phyloP scores from a whole-genome alignment of 352 stramenopile species.

The Poterioochromonas sp. region DNA sequence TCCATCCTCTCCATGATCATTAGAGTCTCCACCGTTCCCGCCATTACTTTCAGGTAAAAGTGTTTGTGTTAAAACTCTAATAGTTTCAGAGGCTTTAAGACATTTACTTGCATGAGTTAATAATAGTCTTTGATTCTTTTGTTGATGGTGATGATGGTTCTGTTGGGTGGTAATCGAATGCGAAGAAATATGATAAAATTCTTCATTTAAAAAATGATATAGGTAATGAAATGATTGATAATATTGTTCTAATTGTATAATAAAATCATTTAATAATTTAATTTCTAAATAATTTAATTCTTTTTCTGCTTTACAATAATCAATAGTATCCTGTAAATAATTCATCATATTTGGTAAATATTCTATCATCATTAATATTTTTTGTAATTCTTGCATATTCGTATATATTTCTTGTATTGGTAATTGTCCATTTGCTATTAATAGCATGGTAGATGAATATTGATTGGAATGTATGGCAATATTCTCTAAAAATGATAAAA shows the following conservation, averaged over 20 bases:
- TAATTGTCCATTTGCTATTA: slow-evolving; percentile 2
- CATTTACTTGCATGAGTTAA: background rate
- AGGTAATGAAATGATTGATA: background rate
- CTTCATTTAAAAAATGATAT: background rate
- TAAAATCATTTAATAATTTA: background rate
- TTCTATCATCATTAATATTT: background rate
- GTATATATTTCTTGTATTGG: background rate
- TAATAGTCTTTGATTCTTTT: too few relatives aligned
- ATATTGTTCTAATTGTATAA: background rate
- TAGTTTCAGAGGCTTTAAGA: background rate
- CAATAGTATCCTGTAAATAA: background rate
- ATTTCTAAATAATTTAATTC: background rate
- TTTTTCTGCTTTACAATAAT: background rate
- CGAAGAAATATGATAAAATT: background rate
- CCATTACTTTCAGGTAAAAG: background rate
- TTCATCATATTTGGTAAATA: background rate
- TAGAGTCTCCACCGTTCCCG: background rate
- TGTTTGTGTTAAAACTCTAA: background rate
- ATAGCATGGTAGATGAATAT: background rate
- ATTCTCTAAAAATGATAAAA: background rate
- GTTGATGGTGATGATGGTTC: background rate
- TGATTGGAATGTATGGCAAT: background rate
- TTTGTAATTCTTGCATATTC: background rate
- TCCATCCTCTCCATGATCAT: background rate
- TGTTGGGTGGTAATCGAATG: background rate